phyloP scores from a whole-genome alignment of 2,329 filamentous ascomycete species.

The Diatrype stigma region DNA sequence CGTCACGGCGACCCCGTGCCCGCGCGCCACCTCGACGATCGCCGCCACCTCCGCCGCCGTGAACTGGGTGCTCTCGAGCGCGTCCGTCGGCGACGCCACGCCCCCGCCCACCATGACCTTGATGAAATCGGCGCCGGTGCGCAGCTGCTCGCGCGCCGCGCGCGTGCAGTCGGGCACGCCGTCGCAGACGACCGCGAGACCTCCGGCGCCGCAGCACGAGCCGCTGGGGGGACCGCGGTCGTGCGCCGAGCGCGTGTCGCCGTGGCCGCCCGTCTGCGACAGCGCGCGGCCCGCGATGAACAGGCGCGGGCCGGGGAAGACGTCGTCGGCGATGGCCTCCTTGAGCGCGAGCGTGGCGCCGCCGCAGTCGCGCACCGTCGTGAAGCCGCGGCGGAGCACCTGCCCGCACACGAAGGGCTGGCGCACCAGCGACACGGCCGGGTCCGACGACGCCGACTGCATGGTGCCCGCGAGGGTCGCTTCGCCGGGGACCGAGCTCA shows the following conservation, averaged over 20 bases:
- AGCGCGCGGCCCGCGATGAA: slow-evolving; percentile 52
- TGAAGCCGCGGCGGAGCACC: slow-evolving; percentile 56
- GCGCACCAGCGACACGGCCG: slow-evolving; percentile 35
- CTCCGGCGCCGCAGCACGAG: slow-evolving; percentile 39
- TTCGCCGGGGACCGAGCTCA: slow-evolving; percentile 40
- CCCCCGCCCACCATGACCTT: slow-evolving; percentile 55
- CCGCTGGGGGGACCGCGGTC: slow-evolving; percentile 20
- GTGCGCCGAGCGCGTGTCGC: slow-evolving; percentile 36
- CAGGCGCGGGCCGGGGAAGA: slow-evolving; percentile 51
- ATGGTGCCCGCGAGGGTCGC: slow-evolving; percentile 31
- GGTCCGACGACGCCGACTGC: slow-evolving; percentile 30
- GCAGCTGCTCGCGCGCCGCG: slow-evolving; percentile 45
- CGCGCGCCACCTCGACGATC: slow-evolving; percentile 45
- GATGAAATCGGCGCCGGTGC: slow-evolving; percentile 49
- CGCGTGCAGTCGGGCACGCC: slow-evolving; percentile 47
- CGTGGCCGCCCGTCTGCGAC: slow-evolving; percentile 56
- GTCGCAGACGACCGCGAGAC: slow-evolving; percentile 43
- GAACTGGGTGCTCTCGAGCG: slow-evolving; percentile 48
- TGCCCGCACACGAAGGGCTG: slow-evolving; percentile 43
- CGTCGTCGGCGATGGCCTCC: slow-evolving; percentile 51
- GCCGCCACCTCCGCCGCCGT: slow-evolving; percentile 53
- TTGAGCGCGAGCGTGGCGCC: slow-evolving; percentile 52
- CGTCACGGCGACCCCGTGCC: slow-evolving; percentile 50
- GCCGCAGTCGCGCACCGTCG: slow-evolving; percentile 53
- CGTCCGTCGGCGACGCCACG: slow-evolving; percentile 47